These are phyloP conservation scores for Decorospora gaudefroyi DNA, from an alignment of 2,329 filamentous ascomycete species.

Conservation along the genomic window DNA sequence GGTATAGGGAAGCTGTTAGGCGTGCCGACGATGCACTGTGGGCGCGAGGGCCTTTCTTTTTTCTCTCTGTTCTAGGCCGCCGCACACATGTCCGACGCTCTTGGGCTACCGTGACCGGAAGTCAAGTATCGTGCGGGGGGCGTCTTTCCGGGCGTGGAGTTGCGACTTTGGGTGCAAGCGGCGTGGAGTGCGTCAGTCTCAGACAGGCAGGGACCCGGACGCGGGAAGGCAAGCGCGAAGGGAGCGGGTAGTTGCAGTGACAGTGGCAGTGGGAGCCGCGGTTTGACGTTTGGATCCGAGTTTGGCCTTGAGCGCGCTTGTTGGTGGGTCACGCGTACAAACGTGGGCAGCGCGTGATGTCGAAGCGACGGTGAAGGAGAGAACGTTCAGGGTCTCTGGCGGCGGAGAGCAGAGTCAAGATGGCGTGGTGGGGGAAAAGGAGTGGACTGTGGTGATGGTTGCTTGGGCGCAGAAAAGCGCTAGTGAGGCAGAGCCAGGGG, in stretches of 20 bases:
- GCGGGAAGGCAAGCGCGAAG: slow-evolving; percentile 17
- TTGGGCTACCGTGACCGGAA: slow-evolving; percentile 7
- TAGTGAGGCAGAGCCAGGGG: slow-evolving; percentile 9
- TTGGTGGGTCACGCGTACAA: background rate
- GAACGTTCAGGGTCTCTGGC: slow-evolving; percentile 6
- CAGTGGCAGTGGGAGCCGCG: slow-evolving; percentile 13
- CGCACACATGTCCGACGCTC: slow-evolving; percentile 36
- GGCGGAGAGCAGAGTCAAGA: slow-evolving; percentile 1
- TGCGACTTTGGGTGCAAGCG: slow-evolving; percentile 15
- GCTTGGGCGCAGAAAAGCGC: slow-evolving; percentile 4
- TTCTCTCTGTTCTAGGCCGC: slow-evolving; percentile 23
- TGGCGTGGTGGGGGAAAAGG: slow-evolving; percentile 16
- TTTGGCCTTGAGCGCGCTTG: background rate
- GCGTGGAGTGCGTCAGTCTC: slow-evolving; percentile 19
- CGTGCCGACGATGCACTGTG: slow-evolving; percentile 16
- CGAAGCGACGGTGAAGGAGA: slow-evolving; percentile 1
- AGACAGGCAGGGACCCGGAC: slow-evolving; percentile 19
- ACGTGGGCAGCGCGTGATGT: slow-evolving; percentile 2
- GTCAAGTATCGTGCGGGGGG: slow-evolving; percentile 9
- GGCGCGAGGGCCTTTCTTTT: slow-evolving; percentile 18
- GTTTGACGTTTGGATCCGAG: slow-evolving; percentile 4
- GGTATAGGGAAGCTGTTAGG: too few relatives aligned
- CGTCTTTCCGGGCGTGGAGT: slow-evolving; percentile 4
- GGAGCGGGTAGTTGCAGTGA: slow-evolving; percentile 15
- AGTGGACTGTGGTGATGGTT: slow-evolving; percentile 7